Base-by-base conservation (phyloP, 148 eudicot genomes). In the Pouteria glomerata region DNA sequence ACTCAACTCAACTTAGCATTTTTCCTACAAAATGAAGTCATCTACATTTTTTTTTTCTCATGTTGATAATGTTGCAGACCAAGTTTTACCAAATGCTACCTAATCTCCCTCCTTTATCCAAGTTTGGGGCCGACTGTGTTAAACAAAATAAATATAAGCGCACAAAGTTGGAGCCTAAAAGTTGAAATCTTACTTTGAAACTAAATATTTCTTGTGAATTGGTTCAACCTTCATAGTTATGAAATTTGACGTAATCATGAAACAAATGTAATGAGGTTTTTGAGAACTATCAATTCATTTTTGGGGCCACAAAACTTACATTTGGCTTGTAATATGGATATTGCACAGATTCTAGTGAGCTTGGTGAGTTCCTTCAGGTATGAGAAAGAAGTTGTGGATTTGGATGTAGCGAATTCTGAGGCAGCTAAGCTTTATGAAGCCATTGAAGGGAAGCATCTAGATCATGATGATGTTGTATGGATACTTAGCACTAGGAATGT, bases 281-380 rank as follows among this genome's bases (percentile, higher is more conserved):
- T 60, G 24, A 60, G 26, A n/a, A 60, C 42, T 60, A 60, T 60
- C 13, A 12, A 7, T 39, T 33, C 19, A 37, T 60, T 1, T 33
- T n/a, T n/a, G n/a, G n/a, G n/a, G n/a, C n/a, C n/a, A 75, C 27
- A 84, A 74, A 37, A 70, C 80, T 64, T 56, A 80, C 75, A 73
- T 83, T 41, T n/a, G n/a, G n/a, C n/a, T n/a, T n/a, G n/a, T n/a
- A n/a, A n/a, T n/a, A n/a, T n/a, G n/a, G n/a, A 6, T 61, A 41
- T 68, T 65, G 31, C 64, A 76, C 84, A 90, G 97, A 67, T 90
- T 72, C 85, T 92, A 37, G 82, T 90, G 48, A 80, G 86, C 24
- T 73, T 92, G 34, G 98, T 86, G 70, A 88, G 93, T 72, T 88
- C 98, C 72, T 92, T 83, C 70, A 85, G 93, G 78, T 79, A 79